Evolutionary conservation across 768 basidiomycete genomes (phyloP).

Genomic region (Psilocybe tampanensis): DNA sequence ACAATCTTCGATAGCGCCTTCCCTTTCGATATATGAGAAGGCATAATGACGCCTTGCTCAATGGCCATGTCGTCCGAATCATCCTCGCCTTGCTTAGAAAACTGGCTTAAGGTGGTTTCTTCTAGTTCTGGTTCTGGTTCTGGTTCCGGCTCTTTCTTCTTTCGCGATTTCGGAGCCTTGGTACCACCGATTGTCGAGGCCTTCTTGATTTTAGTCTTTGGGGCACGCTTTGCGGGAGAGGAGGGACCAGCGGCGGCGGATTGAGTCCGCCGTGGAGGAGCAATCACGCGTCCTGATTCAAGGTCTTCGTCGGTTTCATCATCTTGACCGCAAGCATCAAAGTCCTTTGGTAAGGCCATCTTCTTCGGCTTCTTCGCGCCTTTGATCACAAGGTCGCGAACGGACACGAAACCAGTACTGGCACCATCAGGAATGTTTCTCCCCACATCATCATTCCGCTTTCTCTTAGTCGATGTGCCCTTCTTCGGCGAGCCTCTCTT

Average conservation of each 20-base stretch:
- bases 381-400: slow-evolving; percentile 62
- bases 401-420: slow-evolving; percentile 70
- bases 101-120: slow-evolving; percentile 38
- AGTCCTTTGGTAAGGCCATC: slow-evolving; percentile 35
- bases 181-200: slow-evolving; percentile 41
- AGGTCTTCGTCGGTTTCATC: slow-evolving; percentile 73
- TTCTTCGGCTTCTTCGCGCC: slow-evolving; percentile 46
- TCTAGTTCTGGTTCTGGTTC: neutral
- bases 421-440: slow-evolving; percentile 81
- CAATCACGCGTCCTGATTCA: slow-evolving; percentile 51
- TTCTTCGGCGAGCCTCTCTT: slow-evolving; percentile 37
- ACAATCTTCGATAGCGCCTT: neutral
- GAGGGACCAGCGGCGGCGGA: slow-evolving; percentile 40
- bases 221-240: slow-evolving; percentile 27
- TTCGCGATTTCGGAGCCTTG: slow-evolving; percentile 28
- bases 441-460: slow-evolving; percentile 64
- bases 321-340: slow-evolving; percentile 58
- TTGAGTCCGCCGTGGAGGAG: slow-evolving; percentile 50
- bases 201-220: slow-evolving; percentile 43
- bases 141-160: slow-evolving; percentile 21
- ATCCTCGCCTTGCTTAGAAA: slow-evolving; percentile 47
- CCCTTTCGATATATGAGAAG: neutral
- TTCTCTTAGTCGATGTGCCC: slow-evolving; percentile 53
- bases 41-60: slow-evolving; percentile 40
- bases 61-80: slow-evolving; percentile 61